Conservation (phyloP, 1,139 yeast genomes). For the Dujonia santamariae region DNA sequence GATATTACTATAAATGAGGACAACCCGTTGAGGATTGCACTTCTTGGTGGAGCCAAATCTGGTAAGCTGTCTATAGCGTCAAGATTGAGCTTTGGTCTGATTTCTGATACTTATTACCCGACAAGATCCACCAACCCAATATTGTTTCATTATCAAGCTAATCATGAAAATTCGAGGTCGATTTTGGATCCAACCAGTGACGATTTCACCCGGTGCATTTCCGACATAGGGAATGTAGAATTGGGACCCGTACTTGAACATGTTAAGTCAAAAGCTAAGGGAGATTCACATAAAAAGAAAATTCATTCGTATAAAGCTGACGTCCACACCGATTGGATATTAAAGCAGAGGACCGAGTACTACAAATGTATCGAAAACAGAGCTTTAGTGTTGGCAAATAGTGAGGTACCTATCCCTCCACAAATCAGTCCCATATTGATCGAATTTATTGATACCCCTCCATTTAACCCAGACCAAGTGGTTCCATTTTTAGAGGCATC, state of each 20-base stretch:
- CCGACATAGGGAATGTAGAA: conserved; percentile 22
- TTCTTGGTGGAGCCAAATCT: conserved; percentile 52
- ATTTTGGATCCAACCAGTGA: conserved; percentile 44
- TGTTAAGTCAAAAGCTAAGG: conserved; percentile 15
- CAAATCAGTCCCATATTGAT: conserved; percentile 55
- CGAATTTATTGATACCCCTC: conserved; percentile 72
- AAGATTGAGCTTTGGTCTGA: conserved; percentile 44
- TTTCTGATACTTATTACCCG: conserved; percentile 63
- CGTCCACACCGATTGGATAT: conserved; percentile 8
- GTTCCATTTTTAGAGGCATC: conserved; percentile 77
- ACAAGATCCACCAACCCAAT: conserved; percentile 55
- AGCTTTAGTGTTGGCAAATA: conserved; percentile 23
- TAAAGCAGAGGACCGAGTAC: conserved; percentile 19
- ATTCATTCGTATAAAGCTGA: conserved; percentile 4
- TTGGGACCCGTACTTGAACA: background rate
- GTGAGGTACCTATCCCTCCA: conserved; percentile 26
- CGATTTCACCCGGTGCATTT: conserved; percentile 9
- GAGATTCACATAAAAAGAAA: conserved; percentile 9
- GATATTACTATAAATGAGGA: conserved; percentile 21
- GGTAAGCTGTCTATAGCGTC: conserved; percentile 55
- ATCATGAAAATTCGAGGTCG: conserved; percentile 32
- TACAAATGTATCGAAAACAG: conserved; percentile 20
- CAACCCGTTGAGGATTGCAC: conserved; percentile 51
- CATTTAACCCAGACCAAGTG: conserved; percentile 58
- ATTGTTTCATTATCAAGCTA: conserved; percentile 51